phyloP scores from a whole-genome alignment of 1,284 basidiomycete species.

The Bjerkandera adusta region DNA sequence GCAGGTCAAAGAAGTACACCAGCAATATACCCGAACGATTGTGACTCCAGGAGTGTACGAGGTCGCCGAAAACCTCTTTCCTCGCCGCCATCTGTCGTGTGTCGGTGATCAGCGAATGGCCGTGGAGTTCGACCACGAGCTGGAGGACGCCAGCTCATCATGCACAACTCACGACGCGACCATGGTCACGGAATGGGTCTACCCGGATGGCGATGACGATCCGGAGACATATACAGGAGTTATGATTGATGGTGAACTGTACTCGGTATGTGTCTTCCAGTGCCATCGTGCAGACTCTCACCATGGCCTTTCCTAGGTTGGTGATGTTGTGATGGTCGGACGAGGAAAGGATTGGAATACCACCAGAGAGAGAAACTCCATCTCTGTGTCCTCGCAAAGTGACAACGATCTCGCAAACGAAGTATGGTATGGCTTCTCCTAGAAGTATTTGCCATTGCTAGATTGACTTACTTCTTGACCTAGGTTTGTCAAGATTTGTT shows the following conservation, averaged over 20 bases:
- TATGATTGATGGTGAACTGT: slow-evolving; percentile 51
- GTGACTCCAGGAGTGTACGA: slow-evolving; percentile 48
- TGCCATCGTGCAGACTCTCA: background rate
- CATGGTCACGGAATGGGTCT: background rate
- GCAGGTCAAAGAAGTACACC: slow-evolving; percentile 36
- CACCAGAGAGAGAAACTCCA: slow-evolving; percentile 34
- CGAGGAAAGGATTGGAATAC: slow-evolving; percentile 45
- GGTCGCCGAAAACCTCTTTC: slow-evolving; percentile 49
- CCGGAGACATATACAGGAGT: slow-evolving; percentile 42
- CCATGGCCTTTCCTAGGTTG: slow-evolving; percentile 37
- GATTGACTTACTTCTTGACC: slow-evolving; percentile 1
- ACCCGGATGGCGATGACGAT: slow-evolving; percentile 1
- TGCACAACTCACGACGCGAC: no score
- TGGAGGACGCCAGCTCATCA: no score
- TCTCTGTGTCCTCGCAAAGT: slow-evolving; percentile 37
- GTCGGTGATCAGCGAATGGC: no score
- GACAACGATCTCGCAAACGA: slow-evolving; percentile 45
- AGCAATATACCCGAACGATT: slow-evolving; percentile 41
- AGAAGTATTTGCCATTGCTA: slow-evolving; percentile 1
- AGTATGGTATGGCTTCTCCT: slow-evolving; percentile 44
- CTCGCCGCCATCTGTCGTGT: slow-evolving; percentile 24
- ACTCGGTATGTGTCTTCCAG: slow-evolving; percentile 39
- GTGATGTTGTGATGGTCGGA: slow-evolving; percentile 59
- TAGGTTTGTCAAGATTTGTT: slow-evolving; percentile 66
- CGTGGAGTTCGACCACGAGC: no score